Percentiles rank a stretch among this genome's conserved stretches.
Evolutionary conservation across 169 alveolate genomes (phyloP).

Genomic region (Blepharisma undulans): DNA sequence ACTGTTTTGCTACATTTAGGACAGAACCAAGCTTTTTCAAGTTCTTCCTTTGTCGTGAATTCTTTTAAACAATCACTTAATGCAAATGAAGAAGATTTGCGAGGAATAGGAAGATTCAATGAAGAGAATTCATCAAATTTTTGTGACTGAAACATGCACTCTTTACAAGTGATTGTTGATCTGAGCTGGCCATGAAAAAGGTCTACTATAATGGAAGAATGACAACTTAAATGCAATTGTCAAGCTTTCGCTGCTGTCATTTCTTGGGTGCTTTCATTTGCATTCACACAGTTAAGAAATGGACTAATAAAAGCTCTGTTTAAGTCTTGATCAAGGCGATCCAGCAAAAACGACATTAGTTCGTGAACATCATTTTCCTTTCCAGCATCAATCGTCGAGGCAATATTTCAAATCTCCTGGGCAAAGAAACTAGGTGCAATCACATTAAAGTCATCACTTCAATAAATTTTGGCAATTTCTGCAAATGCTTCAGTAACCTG

Average conservation of each 20-base stretch:
- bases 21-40: conserved; percentile 59
- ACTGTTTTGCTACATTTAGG: conserved; percentile 57
- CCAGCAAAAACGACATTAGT: conserved; percentile 69
- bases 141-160: conserved; percentile 55
- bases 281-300: background rate
- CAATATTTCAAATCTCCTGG: background rate
- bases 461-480: conserved; percentile 49
- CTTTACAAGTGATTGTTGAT: conserved; percentile 66
- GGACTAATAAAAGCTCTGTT: conserved; percentile 57
- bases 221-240: conserved; percentile 70
- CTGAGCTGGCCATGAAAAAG: conserved; percentile 81
- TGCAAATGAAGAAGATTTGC: background rate
- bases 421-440: background rate
- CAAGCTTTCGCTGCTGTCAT: conserved; percentile 72
- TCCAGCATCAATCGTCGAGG: background rate
- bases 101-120: conserved; percentile 69
- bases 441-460: conserved; percentile 45
- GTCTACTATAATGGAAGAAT: conserved; percentile 81
- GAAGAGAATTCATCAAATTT: conserved; percentile 74
- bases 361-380: conserved; percentile 73
- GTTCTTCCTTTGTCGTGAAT: conserved; percentile 26
- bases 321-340: conserved; percentile 84
- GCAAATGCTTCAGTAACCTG: conserved; percentile 55
- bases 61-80: conserved; percentile 41
- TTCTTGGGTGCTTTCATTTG: background rate